phyloP scores from a whole-genome alignment of 2,329 filamentous ascomycete genomes.

The Arthrinium puccinioides region DNA sequence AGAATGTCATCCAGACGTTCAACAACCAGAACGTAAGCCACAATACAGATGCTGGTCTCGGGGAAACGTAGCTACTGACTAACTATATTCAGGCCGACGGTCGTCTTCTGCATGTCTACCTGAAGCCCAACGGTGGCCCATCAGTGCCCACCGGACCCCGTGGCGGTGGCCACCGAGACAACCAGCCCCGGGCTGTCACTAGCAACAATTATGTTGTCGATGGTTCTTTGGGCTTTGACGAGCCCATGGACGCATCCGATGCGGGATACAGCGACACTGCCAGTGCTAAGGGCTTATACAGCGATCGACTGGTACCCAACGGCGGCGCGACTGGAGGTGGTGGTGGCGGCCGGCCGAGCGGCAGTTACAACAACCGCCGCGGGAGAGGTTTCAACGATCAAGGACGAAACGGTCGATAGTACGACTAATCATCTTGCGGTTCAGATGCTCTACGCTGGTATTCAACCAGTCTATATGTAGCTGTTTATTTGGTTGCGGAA shows the following conservation, averaged over 20 bases:
- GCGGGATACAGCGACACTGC: constrained; percentile 8
- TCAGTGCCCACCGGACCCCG: constrained; percentile 22
- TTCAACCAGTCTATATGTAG: too few species aligned
- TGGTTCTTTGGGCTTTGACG: constrained; percentile 46
- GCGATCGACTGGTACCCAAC: constrained; percentile 26
- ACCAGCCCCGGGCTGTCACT: constrained; percentile 20
- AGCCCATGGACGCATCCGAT: constrained; percentile 33
- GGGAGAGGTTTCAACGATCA: constrained; percentile 1
- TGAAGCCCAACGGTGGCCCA: constrained; percentile 45
- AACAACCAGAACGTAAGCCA: constrained; percentile 66
- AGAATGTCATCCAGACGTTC: constrained; percentile 68
- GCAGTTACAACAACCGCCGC: neutral
- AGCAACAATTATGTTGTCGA: constrained; percentile 39
- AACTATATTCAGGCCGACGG: constrained; percentile 56
- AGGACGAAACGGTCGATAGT: neutral
- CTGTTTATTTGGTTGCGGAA: too few species aligned
- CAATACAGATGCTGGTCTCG: neutral
- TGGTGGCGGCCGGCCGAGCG: neutral
- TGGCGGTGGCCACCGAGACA: constrained; percentile 22
- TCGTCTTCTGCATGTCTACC: constrained; percentile 64
- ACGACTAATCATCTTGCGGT: neutral
- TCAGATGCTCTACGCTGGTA: too few species aligned
- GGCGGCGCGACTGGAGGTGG: neutral
- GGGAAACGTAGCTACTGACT: neutral
- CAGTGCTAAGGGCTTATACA: constrained; percentile 35